Evolutionary conservation across 2,329 filamentous ascomycete genomes (phyloP).

Genomic region (Pseudogymnoascus sp.): DNA sequence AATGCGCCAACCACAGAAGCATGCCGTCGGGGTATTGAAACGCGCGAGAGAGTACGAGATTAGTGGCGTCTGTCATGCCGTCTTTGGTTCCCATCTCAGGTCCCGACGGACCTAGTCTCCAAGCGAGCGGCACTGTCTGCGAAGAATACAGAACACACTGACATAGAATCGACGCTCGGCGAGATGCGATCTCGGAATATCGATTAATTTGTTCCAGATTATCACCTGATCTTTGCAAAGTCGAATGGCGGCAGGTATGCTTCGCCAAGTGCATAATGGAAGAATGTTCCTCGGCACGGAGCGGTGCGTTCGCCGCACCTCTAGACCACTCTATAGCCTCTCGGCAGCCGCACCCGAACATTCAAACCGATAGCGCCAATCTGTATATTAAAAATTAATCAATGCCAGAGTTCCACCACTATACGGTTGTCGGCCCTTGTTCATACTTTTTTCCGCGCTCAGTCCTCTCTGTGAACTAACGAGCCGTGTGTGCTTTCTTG

Average conservation of each 20-base stretch:
- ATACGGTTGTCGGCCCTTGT: slow-evolving; percentile 4
- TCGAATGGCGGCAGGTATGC: neutral
- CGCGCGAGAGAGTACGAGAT: neutral
- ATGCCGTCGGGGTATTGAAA: neutral
- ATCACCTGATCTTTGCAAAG: neutral
- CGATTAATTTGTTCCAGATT: neutral
- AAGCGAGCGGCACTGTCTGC: neutral
- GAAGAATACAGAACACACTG: neutral
- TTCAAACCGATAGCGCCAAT: slow-evolving; percentile 3
- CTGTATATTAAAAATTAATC: slow-evolving; percentile 5
- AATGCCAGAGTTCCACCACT: slow-evolving; percentile 1
- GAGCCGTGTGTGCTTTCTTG: neutral
- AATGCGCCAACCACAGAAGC: neutral
- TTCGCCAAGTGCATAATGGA: neutral
- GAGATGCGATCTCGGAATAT: neutral
- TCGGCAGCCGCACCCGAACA: slow-evolving; percentile 2
- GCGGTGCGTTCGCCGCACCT: neutral
- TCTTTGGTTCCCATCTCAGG: neutral
- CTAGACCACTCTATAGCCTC: neutral
- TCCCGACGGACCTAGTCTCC: neutral
- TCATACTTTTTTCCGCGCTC: slow-evolving; percentile 2
- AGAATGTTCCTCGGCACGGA: neutral
- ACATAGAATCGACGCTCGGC: neutral
- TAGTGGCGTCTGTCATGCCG: neutral
- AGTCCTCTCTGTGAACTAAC: neutral